Conservation (phyloP, 176 grass and related monocot species). For the Tillandsia leiboldiana region DNA sequence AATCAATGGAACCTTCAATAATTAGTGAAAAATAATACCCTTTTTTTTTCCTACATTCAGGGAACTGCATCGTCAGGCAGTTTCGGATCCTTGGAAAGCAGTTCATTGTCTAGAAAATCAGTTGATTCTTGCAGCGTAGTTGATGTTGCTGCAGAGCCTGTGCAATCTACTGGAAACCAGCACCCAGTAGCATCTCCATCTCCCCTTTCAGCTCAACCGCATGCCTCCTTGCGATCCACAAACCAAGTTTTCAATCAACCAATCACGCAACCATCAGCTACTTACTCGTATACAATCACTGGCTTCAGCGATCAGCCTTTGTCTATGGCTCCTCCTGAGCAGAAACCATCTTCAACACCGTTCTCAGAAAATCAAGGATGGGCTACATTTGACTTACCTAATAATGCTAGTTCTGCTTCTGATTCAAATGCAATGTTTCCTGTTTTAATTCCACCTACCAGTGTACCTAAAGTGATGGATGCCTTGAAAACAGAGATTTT, state of each 20-base stretch:
- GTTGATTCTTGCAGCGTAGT: conserved; percentile 30
- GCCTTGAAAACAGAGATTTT: neutral
- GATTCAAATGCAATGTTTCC: conserved; percentile 32
- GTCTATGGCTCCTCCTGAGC: conserved; percentile 24
- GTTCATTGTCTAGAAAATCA: conserved; percentile 7
- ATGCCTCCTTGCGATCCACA: conserved; percentile 24
- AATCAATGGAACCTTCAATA: neutral
- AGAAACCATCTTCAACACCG: conserved; percentile 27
- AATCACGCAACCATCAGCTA: conserved; percentile 19
- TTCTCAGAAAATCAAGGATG: conserved; percentile 54
- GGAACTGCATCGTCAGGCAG: conserved; percentile 78
- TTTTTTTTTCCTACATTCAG: conserved; percentile 40
- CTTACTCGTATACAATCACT: conserved; percentile 46
- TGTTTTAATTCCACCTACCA: conserved; percentile 27
- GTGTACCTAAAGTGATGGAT: conserved; percentile 28
- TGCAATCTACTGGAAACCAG: conserved; percentile 32
- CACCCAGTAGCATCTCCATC: conserved; percentile 25
- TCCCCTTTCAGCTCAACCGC: conserved; percentile 28
- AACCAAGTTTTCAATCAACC: conserved; percentile 38
- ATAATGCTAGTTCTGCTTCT: conserved; percentile 26
- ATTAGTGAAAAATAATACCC: conserved; percentile 7
- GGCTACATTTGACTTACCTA: conserved; percentile 68
- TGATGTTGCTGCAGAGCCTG: conserved; percentile 31
- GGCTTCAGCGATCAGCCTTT: conserved; percentile 42
- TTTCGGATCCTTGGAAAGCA: conserved; percentile 53